phyloP scores from a whole-genome alignment of 2,329 filamentous ascomycete species.

The Fusarium sp. region DNA sequence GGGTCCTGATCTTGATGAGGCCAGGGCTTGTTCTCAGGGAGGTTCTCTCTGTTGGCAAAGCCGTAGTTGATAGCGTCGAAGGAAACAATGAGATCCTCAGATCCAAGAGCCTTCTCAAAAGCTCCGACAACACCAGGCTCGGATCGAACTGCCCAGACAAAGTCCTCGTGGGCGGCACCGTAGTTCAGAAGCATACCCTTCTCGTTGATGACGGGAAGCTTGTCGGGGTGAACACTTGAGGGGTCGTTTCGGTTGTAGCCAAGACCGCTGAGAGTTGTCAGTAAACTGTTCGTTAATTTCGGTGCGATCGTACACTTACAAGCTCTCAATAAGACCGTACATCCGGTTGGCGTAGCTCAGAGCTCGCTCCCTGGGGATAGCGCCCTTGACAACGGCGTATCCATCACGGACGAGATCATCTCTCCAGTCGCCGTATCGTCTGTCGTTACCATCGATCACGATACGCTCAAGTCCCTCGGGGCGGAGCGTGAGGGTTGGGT shows the following conservation, averaged over 20 bases:
- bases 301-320: not conserved
- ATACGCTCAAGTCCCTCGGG: constrained; percentile 35
- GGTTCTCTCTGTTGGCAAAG: constrained; percentile 53
- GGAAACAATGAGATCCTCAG: constrained; percentile 58
- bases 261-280: constrained; percentile 12
- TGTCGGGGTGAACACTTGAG: constrained; percentile 32
- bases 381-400: constrained; percentile 34
- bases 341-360: constrained; percentile 39
- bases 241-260: constrained; percentile 36
- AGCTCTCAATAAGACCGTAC: constrained; percentile 37
- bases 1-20: constrained; percentile 40
- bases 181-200: constrained; percentile 60
- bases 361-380: constrained; percentile 32
- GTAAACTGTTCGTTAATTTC: accelerated
- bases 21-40: constrained; percentile 34
- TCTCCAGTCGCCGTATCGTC: constrained; percentile 38
- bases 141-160: constrained; percentile 57
- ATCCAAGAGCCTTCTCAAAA: constrained; percentile 57
- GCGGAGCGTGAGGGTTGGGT: constrained; percentile 34
- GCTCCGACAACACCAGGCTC: constrained; percentile 57
- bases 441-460: constrained; percentile 30
- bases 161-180: constrained; percentile 58
- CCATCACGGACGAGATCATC: constrained; percentile 37
- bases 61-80: constrained; percentile 53
- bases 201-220: constrained; percentile 45